Evolutionary conservation across 169 alveolate genomes (phyloP).

Genomic region (Eimeria necatrix): DNA sequence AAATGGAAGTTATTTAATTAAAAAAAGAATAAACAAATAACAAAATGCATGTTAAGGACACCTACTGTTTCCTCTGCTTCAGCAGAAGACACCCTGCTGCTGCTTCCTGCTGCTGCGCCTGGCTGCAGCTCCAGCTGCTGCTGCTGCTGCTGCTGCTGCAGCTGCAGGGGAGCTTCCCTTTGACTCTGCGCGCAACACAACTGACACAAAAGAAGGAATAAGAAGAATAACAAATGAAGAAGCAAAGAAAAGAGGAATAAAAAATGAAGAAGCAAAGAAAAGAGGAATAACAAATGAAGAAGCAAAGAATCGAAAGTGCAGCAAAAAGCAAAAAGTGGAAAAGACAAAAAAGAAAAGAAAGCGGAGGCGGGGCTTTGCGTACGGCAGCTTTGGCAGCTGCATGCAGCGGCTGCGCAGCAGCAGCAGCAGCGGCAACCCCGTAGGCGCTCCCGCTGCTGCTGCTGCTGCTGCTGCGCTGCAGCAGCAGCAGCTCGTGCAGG

Average conservation of each 20-base stretch:
- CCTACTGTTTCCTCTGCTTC: neutral
- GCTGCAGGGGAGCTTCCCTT: neutral
- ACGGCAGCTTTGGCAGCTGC: neutral
- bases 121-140: conserved; percentile 26
- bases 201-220: neutral
- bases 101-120: conserved; percentile 1
- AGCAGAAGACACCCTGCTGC: neutral
- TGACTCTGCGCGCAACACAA: neutral
- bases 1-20: neutral
- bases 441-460: conserved; percentile 37
- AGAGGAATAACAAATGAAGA: neutral
- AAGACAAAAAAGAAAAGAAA: too few species aligned
- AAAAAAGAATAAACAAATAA: neutral
- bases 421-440: neutral
- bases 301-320: neutral
- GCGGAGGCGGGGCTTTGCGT: too few species aligned
- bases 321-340: neutral
- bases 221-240: neutral
- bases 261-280: neutral
- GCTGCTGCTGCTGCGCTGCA: conserved; percentile 39
- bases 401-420: neutral
- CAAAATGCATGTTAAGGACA: neutral
- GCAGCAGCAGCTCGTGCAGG: neutral
- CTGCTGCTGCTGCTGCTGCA: conserved; percentile 12
- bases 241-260: neutral